Evolutionary conservation across 495 filamentous ascomycete species (phyloP).

Genomic region (Tuber calosporum): DNA sequence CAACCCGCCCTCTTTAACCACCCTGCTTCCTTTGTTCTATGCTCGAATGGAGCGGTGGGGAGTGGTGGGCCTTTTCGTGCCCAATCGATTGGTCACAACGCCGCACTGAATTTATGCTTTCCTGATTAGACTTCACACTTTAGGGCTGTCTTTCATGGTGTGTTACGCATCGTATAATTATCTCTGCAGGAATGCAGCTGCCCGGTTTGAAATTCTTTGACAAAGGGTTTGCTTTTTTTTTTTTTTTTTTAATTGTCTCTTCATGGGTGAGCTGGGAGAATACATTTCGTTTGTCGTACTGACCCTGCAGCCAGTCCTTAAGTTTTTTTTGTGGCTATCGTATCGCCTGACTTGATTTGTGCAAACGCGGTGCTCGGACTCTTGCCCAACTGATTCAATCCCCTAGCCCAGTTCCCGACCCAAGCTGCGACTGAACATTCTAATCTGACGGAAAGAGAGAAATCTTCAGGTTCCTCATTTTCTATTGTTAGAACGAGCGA

Average conservation of each 20-base stretch:
- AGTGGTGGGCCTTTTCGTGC: slow-evolving; percentile 3
- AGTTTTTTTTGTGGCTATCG: not conserved
- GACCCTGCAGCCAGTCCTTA: not conserved
- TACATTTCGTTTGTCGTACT: slow-evolving; percentile 14
- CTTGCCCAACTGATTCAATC: slow-evolving; percentile 14
- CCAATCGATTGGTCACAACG: slow-evolving; percentile 6
- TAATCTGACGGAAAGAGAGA: slow-evolving; percentile 11
- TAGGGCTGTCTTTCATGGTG: slow-evolving; percentile 24
- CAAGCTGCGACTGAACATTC: slow-evolving; percentile 13
- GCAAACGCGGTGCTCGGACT: slow-evolving; percentile 21
- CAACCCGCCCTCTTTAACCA: slow-evolving; percentile 5
- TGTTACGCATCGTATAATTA: not conserved
- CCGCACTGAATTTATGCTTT: slow-evolving; percentile 5
- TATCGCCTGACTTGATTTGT: slow-evolving; percentile 29
- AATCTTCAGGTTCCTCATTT: not conserved
- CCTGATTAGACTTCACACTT: slow-evolving; percentile 18
- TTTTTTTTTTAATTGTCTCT: slow-evolving; percentile 14
- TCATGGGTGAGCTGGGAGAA: slow-evolving; percentile 6
- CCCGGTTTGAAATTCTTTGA: slow-evolving; percentile 18
- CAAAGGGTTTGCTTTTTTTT: slow-evolving; percentile 27
- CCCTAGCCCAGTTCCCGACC: slow-evolving; percentile 10
- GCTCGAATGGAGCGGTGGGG: not conserved
- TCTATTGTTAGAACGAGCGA: not conserved
- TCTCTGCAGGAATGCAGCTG: slow-evolving; percentile 24
- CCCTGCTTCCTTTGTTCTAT: slow-evolving; percentile 24